Evolutionary conservation across 2,329 filamentous ascomycete species (phyloP).

Genomic region (Cladosporium sp.): DNA sequence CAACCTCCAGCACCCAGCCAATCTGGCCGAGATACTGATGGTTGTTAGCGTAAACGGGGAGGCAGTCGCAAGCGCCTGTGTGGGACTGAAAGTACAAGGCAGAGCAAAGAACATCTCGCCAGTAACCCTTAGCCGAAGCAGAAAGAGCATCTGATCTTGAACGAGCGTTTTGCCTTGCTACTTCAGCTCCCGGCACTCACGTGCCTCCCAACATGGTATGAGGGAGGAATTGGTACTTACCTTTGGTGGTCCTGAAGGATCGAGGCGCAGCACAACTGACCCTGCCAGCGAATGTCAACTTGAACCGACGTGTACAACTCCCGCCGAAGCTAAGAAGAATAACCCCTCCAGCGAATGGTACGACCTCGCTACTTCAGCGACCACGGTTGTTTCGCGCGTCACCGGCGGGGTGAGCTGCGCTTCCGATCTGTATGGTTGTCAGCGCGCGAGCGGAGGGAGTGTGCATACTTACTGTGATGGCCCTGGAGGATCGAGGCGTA

Average conservation of each 20-base stretch:
- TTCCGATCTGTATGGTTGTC: too few relatives aligned
- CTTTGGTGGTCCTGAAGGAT: slow-evolving; percentile 2
- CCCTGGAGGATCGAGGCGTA: not conserved
- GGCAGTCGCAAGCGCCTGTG: not conserved
- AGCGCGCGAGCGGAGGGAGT: too few relatives aligned
- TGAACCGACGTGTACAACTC: not conserved
- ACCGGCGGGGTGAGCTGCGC: too few relatives aligned
- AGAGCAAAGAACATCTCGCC: slow-evolving; percentile 1
- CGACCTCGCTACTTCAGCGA: not conserved
- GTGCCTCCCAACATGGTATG: not conserved
- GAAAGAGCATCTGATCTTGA: not conserved
- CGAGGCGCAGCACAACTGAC: not conserved
- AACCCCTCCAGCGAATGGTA: not conserved
- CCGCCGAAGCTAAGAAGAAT: not conserved
- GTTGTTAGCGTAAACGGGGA: not conserved
- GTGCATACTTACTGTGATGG: not conserved
- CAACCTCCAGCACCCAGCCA: not conserved
- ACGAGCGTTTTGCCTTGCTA: not conserved
- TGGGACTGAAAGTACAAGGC: not conserved
- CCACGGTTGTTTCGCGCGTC: not conserved
- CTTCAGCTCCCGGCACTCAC: not conserved
- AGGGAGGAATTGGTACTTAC: not conserved
- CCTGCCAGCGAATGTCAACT: not conserved
- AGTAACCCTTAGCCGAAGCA: not conserved
- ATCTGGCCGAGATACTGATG: not conserved